Evolutionary conservation across 169 alveolate genomes (phyloP).

Genomic region (Cryptosporidium parvum): DNA sequence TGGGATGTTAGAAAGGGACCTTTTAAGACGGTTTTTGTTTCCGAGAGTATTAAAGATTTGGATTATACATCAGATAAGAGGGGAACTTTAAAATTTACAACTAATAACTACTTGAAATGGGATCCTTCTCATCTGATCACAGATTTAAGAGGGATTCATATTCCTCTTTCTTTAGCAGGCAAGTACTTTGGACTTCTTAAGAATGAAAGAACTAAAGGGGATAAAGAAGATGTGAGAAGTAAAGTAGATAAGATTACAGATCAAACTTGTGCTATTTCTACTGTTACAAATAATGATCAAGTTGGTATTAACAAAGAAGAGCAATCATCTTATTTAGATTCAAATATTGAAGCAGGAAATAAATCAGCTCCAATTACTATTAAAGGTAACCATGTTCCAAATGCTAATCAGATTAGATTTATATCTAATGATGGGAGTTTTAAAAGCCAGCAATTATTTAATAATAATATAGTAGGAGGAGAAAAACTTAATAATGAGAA

Average conservation of each 20-base stretch:
- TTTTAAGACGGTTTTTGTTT: conserved; percentile 61
- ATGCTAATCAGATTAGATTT: conserved; percentile 65
- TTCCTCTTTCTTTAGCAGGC: conserved; percentile 70
- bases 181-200: conserved; percentile 67
- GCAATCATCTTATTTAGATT: not conserved
- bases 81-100: conserved; percentile 44
- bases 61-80: conserved; percentile 14
- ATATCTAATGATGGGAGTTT: conserved; percentile 12
- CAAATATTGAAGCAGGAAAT: not conserved
- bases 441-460: not conserved
- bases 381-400: conserved; percentile 63
- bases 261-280: not conserved
- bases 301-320: conserved; percentile 12
- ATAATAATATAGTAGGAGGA: not conserved
- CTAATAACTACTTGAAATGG: conserved; percentile 65
- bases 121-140: conserved; percentile 62
- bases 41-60: conserved; percentile 8
- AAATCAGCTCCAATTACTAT: conserved; percentile 29
- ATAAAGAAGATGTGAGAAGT: not conserved
- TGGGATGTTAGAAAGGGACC: conserved; percentile 75
- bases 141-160: conserved; percentile 73
- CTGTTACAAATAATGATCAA: not conserved
- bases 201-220: conserved; percentile 26
- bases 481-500: not conserved
- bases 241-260: not conserved